Base-by-base conservation (phyloP, 371 early-diverging fungal species). In the Lichtheimia ramosa region DNA sequence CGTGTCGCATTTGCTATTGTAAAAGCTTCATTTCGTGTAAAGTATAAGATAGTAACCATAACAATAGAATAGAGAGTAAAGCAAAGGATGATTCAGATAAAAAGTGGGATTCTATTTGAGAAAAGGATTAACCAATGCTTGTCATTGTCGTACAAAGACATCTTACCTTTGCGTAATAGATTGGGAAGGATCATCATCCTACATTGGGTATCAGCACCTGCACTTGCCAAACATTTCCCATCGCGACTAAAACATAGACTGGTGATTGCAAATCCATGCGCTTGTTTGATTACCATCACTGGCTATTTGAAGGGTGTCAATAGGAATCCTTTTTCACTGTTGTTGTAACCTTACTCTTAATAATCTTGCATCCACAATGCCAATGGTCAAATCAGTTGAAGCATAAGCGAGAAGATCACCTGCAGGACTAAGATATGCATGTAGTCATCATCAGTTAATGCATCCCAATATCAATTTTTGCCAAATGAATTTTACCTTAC, bases 391-490 rank as follows among this genome's bases (percentile, higher is more conserved):
- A 54, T 88, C 84, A 1, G 81, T 74, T 1, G 86, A 79, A 16
- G 82, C 85, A 67, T 83, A 84, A 0, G 89, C 89, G 20, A 90
- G 65, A 51, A 86, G 41, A 49, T 68, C 65, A 15, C 89, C 90
- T 28, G 68, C 61, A 8, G 69, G 61, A 53, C 88, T 86, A 51
- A 64, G 12, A 65, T 69, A 61, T 7, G 67, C 58, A 23, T 62
- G 16, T n/a, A 39, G 20, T 39, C 21, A 55, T 56, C 27, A 48
- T 54, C 39, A 23, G 18, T 21, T 18, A 18, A 46, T 21, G 18
- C n/a, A 46, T 46, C 46, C 46, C 15, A 6, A 28, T 28, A 28
- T 28, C 28, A 28, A 28, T 7, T 28, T 28, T 7, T 28, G 28
- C 6, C 28, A 7, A 7, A 2, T 8, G 34, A 8, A 8, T 34